phyloP scores from a whole-genome alignment of 805 yeast genomes.

The Suhomyces sp. region DNA sequence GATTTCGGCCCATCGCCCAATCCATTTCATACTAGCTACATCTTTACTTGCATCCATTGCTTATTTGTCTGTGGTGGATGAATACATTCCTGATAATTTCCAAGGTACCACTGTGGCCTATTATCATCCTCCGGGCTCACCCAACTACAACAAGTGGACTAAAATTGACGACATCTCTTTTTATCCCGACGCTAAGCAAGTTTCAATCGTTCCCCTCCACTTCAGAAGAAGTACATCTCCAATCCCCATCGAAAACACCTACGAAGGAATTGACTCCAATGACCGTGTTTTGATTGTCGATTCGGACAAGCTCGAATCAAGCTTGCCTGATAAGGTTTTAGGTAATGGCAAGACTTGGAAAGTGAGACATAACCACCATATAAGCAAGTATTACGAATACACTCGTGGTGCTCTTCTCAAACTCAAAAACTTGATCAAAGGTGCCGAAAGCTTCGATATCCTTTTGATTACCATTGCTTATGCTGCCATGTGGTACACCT shows the following conservation, averaged over 20 bases:
- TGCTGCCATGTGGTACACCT: constrained; percentile 82
- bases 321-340: constrained; percentile 25
- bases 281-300: constrained; percentile 43
- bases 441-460: constrained; percentile 85
- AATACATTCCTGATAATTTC: constrained; percentile 52
- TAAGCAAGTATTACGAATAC: constrained; percentile 57
- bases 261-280: constrained; percentile 38
- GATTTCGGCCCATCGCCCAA: constrained; percentile 75
- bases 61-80: constrained; percentile 71
- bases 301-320: constrained; percentile 22
- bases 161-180: constrained; percentile 41
- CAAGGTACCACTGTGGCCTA: constrained; percentile 27
- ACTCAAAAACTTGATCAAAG: constrained; percentile 47
- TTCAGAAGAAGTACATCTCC: constrained; percentile 51
- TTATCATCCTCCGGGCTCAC: constrained; percentile 36
- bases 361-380: constrained; percentile 53
- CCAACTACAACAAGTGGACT: constrained; percentile 46
- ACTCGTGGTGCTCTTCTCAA: constrained; percentile 38
- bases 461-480: constrained; percentile 77
- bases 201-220: constrained; percentile 53
- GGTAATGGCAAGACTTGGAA: constrained; percentile 56
- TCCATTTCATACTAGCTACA: constrained; percentile 74
- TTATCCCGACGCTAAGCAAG: constrained; percentile 44
- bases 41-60: constrained; percentile 76
- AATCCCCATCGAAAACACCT: constrained; percentile 31